A percentile compares a stretch with the other conserved stretches of the same genome.
These are phyloP conservation scores for Spiraea crenata DNA, from an alignment of 331 rosid species.

Conservation along the genomic window DNA sequence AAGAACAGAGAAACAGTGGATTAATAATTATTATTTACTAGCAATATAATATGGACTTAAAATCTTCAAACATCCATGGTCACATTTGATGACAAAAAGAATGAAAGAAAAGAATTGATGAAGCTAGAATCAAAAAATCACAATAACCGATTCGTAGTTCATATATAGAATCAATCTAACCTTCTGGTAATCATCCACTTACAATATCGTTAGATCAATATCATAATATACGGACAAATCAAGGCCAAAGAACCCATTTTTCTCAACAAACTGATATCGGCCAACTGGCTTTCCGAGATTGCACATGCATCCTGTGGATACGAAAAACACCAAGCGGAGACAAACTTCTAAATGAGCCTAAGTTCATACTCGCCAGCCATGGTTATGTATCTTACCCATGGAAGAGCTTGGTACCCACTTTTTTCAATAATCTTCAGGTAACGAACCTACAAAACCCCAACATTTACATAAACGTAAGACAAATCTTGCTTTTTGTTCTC, in stretches of 20 bases:
- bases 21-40: neutral
- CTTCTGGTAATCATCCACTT: slow-evolving; percentile 37
- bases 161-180: slow-evolving; percentile 15
- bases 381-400: slow-evolving; percentile 99
- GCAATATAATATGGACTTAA: neutral
- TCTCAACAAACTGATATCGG: slow-evolving; percentile 4
- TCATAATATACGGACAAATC: slow-evolving; percentile 29
- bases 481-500: neutral
- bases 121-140: slow-evolving; percentile 13
- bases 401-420: slow-evolving; percentile 99
- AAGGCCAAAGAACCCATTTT: slow-evolving; percentile 10
- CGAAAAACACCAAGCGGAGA: slow-evolving; percentile 19
- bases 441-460: slow-evolving; percentile 70
- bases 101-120: slow-evolving; percentile 17
- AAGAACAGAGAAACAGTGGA: neutral
- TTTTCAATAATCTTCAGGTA: slow-evolving; percentile 98
- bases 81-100: slow-evolving; percentile 10
- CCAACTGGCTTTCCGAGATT: slow-evolving; percentile 12
- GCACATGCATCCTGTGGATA: slow-evolving; percentile 27
- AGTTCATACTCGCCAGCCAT: slow-evolving; percentile 98
- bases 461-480: slow-evolving; percentile 16
- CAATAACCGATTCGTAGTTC: slow-evolving; percentile 8
- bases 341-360: slow-evolving; percentile 64
- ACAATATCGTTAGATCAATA: slow-evolving; percentile 20
- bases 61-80: slow-evolving; percentile 14